Percentiles rank a stretch among this genome's conserved stretches.
Conservation (phyloP, 2,329 filamentous ascomycete genomes). For the Penicillium sp. region DNA sequence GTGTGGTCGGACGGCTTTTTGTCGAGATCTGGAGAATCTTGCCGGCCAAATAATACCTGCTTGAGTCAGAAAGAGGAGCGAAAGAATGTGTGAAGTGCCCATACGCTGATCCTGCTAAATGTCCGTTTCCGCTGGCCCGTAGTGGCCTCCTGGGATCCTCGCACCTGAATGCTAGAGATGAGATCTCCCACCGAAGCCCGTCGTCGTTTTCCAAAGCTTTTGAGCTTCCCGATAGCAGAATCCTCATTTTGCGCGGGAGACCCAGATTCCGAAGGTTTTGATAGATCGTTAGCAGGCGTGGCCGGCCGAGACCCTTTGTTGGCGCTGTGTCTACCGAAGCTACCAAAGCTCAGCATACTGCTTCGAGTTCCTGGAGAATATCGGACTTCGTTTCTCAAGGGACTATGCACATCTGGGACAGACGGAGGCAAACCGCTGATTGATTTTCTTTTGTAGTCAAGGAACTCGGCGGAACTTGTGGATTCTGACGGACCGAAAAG, state of each 20-base stretch:
- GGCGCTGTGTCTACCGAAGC: slow-evolving; percentile 21
- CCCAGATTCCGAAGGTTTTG: slow-evolving; percentile 1
- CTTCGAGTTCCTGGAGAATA: slow-evolving; percentile 25
- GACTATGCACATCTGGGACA: slow-evolving; percentile 20
- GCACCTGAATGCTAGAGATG: slow-evolving; percentile 19
- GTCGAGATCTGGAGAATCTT: slow-evolving; percentile 5
- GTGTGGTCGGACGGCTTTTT: neutral
- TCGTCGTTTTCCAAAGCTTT: slow-evolving; percentile 29
- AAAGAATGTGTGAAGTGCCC: neutral
- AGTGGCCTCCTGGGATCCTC: slow-evolving; percentile 9
- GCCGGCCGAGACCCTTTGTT: slow-evolving; percentile 20
- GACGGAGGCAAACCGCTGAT: slow-evolving; percentile 21
- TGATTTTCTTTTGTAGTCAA: slow-evolving; percentile 23
- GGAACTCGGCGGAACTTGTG: slow-evolving; percentile 16
- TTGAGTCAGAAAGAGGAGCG: slow-evolving; percentile 5
- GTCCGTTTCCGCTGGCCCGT: slow-evolving; percentile 17
- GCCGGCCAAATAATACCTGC: slow-evolving; percentile 20
- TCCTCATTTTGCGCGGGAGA: slow-evolving; percentile 17
- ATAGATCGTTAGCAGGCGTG: slow-evolving; percentile 22
- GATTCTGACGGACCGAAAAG: slow-evolving; percentile 1
- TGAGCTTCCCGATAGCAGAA: slow-evolving; percentile 30
- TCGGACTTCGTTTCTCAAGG: slow-evolving; percentile 27
- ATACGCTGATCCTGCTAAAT: slow-evolving; percentile 23
- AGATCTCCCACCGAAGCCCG: slow-evolving; percentile 28
- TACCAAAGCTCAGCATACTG: slow-evolving; percentile 27